These are phyloP conservation scores for Auricularia cornea DNA, from an alignment of 768 basidiomycete species.

Conservation along the genomic window DNA sequence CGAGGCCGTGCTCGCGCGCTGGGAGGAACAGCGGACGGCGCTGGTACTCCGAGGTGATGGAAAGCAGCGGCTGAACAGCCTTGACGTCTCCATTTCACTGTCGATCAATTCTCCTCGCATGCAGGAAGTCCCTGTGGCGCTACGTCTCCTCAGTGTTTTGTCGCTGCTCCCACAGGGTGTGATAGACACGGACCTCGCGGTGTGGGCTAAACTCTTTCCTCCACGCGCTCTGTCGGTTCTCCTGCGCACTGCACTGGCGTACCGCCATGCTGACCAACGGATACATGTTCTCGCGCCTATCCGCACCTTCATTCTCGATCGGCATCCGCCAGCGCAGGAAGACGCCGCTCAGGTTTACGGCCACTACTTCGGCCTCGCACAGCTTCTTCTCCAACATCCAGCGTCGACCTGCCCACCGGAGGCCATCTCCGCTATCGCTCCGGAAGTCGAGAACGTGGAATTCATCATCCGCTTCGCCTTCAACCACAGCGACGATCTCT, in stretches of 20 bases:
- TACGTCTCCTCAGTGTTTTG: background rate
- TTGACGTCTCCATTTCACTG: background rate
- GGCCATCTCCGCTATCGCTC: background rate
- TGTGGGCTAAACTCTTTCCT: conserved; percentile 6
- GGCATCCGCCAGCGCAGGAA: background rate
- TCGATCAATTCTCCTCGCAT: background rate
- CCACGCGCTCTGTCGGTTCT: background rate
- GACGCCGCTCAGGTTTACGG: background rate
- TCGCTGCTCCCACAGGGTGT: background rate
- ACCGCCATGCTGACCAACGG: background rate
- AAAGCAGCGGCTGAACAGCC: background rate
- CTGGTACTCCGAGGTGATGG: background rate
- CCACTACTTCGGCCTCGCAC: background rate
- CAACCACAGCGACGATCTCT: background rate
- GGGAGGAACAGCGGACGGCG: background rate
- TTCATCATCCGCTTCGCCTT: background rate
- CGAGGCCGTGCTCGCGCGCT: background rate
- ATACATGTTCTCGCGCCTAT: background rate
- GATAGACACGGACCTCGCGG: conserved; percentile 8
- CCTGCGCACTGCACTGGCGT: background rate
- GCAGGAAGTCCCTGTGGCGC: background rate
- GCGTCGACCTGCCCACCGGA: background rate
- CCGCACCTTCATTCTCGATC: background rate
- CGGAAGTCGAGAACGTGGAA: background rate
- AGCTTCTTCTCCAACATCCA: background rate